Conservation (phyloP, 345 rosid genomes). For the Populus simonii region DNA sequence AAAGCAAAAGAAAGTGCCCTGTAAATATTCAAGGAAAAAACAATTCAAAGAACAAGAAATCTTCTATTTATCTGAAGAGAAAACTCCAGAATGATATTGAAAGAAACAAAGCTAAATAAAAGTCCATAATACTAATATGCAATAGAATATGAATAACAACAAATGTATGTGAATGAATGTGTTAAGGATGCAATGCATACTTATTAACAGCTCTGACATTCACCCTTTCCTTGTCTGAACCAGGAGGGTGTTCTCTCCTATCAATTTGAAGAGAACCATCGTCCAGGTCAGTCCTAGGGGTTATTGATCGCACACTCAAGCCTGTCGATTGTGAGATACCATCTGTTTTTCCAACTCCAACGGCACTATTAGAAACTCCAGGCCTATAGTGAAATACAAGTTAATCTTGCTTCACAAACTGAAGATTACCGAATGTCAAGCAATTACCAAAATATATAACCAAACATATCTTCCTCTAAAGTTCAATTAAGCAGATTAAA, state of each 20-base stretch:
- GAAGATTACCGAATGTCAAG: slow-evolving; percentile 17
- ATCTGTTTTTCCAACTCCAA: slow-evolving; percentile 70
- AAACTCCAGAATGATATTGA: not conserved
- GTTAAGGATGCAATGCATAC: slow-evolving; percentile 44
- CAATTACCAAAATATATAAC: slow-evolving; percentile 6
- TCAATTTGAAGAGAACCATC: slow-evolving; percentile 56
- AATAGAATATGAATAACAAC: not conserved
- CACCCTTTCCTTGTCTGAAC: slow-evolving; percentile 76
- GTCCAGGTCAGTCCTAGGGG: slow-evolving; percentile 63
- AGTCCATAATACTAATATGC: not conserved
- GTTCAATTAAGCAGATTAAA: not conserved
- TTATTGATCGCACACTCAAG: slow-evolving; percentile 55
- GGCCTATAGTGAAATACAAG: slow-evolving; percentile 48
- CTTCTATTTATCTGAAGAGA: not conserved
- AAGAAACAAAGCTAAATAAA: not conserved
- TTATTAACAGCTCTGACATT: slow-evolving; percentile 68
- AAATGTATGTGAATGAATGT: not conserved
- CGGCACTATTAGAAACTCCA: slow-evolving; percentile 64
- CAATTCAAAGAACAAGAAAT: not conserved
- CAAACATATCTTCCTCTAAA: not conserved
- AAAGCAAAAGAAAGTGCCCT: not conserved
- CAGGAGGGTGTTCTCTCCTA: slow-evolving; percentile 68
- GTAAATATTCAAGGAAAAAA: not conserved
- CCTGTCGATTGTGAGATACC: slow-evolving; percentile 52
- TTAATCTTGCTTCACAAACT: slow-evolving; percentile 16